Evolutionary conservation across 139 green algal genomes (phyloP).

Genomic region (Chlorella vulgaris): DNA sequence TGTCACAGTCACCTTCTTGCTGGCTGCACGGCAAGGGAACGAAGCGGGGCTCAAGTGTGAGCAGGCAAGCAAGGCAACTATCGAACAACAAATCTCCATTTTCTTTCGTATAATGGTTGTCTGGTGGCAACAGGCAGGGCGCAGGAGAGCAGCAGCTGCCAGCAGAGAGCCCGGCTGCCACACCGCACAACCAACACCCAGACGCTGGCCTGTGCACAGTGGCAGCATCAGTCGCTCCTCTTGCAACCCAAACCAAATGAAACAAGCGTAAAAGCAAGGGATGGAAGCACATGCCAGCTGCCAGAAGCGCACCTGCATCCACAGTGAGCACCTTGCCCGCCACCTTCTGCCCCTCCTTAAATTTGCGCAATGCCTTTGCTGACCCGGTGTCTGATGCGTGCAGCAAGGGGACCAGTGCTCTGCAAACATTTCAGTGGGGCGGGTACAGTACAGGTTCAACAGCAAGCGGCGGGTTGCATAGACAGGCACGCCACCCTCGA

Average conservation of each 20-base stretch:
- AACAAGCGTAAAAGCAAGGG: no score
- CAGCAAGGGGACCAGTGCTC: slow-evolving; percentile 56
- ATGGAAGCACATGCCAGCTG: no score
- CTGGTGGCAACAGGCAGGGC: background rate
- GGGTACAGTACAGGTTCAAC: background rate
- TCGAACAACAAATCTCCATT: background rate
- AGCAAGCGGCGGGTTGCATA: no score
- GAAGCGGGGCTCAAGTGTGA: no score
- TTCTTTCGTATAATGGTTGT: no score
- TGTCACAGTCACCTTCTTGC: slow-evolving; percentile 70
- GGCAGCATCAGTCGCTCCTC: no score
- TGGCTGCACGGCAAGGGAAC: background rate
- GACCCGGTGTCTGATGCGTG: slow-evolving; percentile 59
- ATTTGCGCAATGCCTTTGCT: slow-evolving; percentile 38
- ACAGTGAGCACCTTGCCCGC: slow-evolving; percentile 63
- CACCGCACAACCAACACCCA: background rate
- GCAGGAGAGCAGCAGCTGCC: background rate
- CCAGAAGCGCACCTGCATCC: slow-evolving; percentile 41
- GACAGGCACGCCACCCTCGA: no score
- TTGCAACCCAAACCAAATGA: no score
- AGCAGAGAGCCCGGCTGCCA: background rate
- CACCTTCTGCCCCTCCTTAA: slow-evolving; percentile 71
- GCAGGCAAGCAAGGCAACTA: background rate
- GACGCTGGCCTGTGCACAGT: no score
- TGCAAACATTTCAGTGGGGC: slow-evolving; percentile 9